Evolutionary conservation across 352 stramenopile species (phyloP).

Genomic region (Globisporangium polare): DNA sequence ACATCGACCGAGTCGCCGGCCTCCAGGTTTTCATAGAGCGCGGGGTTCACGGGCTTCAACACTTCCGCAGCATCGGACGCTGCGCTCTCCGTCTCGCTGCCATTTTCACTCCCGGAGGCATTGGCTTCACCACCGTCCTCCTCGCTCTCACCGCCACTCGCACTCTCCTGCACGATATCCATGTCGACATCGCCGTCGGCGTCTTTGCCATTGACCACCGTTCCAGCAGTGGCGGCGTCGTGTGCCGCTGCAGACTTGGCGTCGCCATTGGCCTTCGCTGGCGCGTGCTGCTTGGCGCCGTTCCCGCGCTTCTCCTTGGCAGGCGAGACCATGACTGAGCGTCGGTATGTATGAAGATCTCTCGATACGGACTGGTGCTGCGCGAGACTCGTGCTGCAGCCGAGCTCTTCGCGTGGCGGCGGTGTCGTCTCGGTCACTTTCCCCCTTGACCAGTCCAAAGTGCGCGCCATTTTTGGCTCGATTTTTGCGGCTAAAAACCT

Average conservation of each 20-base stretch:
- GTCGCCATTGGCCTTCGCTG: neutral
- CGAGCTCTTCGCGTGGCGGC: neutral
- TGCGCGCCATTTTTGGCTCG: conserved; percentile 13
- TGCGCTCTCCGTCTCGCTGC: neutral
- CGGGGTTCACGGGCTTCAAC: neutral
- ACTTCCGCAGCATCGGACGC: neutral
- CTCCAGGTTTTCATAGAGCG: conserved; percentile 19
- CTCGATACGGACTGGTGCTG: too few relatives aligned
- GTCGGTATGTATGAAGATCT: too few relatives aligned
- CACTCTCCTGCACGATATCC: conserved; percentile 1
- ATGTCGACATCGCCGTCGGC: conserved; percentile 6
- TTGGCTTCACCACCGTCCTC: neutral
- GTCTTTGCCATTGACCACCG: neutral
- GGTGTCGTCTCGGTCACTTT: neutral
- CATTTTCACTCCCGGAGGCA: neutral
- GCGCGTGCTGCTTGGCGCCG: neutral
- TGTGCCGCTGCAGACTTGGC: neutral
- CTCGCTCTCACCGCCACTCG: neutral
- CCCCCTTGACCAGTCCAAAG: conserved; percentile 1
- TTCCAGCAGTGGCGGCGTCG: too few relatives aligned
- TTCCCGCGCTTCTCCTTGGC: neutral
- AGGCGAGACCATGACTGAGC: neutral
- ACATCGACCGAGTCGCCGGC: conserved; percentile 53
- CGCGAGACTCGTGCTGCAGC: neutral
- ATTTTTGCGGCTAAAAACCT: neutral